Percentiles rank a stretch among this genome's conserved stretches.
These are phyloP conservation scores for Aspergillus ostianus DNA, from an alignment of 495 filamentous ascomycete species.

Conservation along the genomic window DNA sequence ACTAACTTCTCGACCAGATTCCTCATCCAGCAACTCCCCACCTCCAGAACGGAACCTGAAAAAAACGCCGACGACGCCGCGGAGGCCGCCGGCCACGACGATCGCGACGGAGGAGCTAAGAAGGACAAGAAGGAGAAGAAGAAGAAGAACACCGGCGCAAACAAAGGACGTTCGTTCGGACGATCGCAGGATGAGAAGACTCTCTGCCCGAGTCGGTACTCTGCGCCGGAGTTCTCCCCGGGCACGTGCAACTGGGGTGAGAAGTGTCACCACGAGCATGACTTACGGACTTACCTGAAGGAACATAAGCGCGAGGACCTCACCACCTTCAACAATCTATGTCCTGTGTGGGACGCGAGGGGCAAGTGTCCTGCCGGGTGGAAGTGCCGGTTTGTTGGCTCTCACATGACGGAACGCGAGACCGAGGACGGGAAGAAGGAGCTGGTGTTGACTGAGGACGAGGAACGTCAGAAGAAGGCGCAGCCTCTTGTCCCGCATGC, in stretches of 20 bases:
- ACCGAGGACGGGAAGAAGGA: conserved; percentile 77
- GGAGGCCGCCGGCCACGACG: conserved; percentile 54
- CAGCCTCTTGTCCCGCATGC: conserved; percentile 30
- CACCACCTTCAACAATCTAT: conserved; percentile 67
- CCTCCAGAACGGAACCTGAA: conserved; percentile 16
- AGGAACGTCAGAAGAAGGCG: conserved; percentile 45
- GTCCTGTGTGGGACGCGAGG: conserved; percentile 72
- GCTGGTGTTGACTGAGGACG: conserved; percentile 64
- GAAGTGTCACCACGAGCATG: conserved; percentile 74
- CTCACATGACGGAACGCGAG: conserved; percentile 75
- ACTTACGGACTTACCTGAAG: conserved; percentile 79
- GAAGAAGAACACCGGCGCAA: conserved; percentile 79
- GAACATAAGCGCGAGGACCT: conserved; percentile 80
- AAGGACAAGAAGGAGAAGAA: conserved; percentile 60
- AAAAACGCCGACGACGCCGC: conserved; percentile 62
- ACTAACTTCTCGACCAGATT: conserved; percentile 46
- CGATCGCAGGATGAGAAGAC: conserved; percentile 71
- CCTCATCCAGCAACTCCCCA: conserved; percentile 42
- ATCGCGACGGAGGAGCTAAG: conserved; percentile 30
- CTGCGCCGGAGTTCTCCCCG: conserved; percentile 72
- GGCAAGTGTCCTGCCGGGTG: conserved; percentile 81
- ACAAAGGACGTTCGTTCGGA: conserved; percentile 82
- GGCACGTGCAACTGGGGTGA: conserved; percentile 69
- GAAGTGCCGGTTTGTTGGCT: conserved; percentile 85
- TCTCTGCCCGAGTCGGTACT: conserved; percentile 70